These are phyloP conservation scores for Xylaria longipes DNA, from an alignment of 495 filamentous ascomycete species.

Conservation along the genomic window DNA sequence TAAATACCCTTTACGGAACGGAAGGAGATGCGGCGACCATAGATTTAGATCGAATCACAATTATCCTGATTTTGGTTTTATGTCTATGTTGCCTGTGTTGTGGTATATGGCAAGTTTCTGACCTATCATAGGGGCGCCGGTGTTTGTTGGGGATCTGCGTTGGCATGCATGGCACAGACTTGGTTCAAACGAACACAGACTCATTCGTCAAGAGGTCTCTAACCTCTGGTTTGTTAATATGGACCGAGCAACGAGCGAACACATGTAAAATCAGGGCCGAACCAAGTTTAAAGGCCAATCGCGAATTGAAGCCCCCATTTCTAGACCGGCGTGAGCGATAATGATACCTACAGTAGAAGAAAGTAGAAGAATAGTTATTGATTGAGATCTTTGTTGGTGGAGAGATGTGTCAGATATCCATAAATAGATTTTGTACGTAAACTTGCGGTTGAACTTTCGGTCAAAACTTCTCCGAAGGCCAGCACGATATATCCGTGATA, in stretches of 20 bases:
- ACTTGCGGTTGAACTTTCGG: not conserved
- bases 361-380: conserved; percentile 1
- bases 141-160: conserved; percentile 9
- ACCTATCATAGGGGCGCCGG: not conserved
- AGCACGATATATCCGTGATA: not conserved
- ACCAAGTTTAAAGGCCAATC: not conserved
- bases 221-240: not conserved
- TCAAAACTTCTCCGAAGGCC: not conserved
- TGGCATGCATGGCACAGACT: not conserved
- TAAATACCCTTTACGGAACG: not conserved
- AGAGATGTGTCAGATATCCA: conserved; percentile 10
- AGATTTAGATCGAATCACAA: not conserved
- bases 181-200: conserved; percentile 11
- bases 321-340: not conserved
- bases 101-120: not conserved
- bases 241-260: not conserved
- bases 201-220: not conserved
- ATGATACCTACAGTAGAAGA: not conserved
- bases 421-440: conserved; percentile 11
- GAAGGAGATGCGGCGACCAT: not conserved
- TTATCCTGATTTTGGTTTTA: not conserved
- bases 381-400: conserved; percentile 3
- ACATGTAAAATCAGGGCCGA: not conserved
- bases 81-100: not conserved
- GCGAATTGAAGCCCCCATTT: not conserved